phyloP scores from a whole-genome alignment of 352 stramenopile genomes.

The Achlya hypogyna region DNA sequence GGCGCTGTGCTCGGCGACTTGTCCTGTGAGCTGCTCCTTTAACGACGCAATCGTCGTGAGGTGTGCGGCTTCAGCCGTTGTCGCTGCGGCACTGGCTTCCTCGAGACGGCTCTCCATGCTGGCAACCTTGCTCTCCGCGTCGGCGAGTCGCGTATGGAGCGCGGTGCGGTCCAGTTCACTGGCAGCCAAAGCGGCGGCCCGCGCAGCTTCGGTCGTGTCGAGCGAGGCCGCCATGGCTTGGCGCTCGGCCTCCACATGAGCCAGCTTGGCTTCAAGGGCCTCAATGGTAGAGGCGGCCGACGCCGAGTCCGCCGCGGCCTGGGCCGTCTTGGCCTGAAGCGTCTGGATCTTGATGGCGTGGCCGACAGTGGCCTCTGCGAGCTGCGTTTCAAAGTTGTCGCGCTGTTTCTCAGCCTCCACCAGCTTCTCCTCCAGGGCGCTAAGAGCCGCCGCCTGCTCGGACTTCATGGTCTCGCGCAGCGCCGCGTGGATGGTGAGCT shows the following conservation, averaged over 20 bases:
- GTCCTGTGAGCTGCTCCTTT: neutral
- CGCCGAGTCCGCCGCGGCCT: neutral
- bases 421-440: neutral
- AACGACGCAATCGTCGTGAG: neutral
- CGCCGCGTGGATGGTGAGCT: neutral
- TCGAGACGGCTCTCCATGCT: no score
- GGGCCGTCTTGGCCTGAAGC: neutral
- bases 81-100: neutral
- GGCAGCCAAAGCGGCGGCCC: no score
- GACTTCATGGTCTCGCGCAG: neutral
- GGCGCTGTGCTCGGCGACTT: neutral
- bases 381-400: neutral
- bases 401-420: neutral
- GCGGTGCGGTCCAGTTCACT: neutral
- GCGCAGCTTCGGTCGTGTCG: neutral
- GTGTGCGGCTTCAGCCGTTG: neutral
- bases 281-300: neutral
- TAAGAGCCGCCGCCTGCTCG: neutral
- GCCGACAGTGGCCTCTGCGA: neutral
- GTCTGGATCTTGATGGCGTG: neutral
- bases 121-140: no score
- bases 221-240: neutral
- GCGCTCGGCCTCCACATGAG: neutral
- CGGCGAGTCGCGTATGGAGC: neutral
- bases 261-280: neutral